Evolutionary conservation across 2,329 filamentous ascomycete genomes (phyloP), one percentile per base, ranked within the genome.

Genomic region (Neophaeococcomyces mojaviensis): DNA sequence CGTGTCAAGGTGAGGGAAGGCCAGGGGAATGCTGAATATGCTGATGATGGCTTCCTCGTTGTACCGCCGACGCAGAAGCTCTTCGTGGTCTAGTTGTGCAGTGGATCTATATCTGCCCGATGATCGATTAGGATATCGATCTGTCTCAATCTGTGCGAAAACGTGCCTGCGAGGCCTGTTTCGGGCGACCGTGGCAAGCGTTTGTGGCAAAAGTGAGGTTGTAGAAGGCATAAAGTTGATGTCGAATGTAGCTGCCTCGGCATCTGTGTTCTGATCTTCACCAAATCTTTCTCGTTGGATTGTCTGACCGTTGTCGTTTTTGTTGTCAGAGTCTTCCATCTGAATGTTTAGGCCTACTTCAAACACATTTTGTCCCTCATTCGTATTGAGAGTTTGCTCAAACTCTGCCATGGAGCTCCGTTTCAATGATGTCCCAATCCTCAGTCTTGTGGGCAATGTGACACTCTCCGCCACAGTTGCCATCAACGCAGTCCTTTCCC

Each of bases 401-500:
- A 90, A 65, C 41, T 80, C 74, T 32, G 76, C 73, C 37, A 92
- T 66, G 1, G 74, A 79, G 19, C 72, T 50, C 67, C 67, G 55
- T 62, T 70, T 51, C 56, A 53, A 51, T 28, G 24, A 28, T 19
- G 63, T 62, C 3, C 63, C 63, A 9, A 72, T 64, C 24, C 73
- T 74, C 24, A 95, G 66, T 2, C 90, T 77, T 1, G 86, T 82
- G 5, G 86, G 85, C 12, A 97, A 67, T 1, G 84, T 86, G 28
- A 84, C 78, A 19, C 80, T 87, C 63, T 97, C 92, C 10, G 95
- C 62, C 1, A 84, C 86, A 1, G 85, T 74, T 12, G 81, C 78
- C 50, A 94, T 74, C 12, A 96, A 67, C 2, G 84, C 89, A 10
- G 87, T 83, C 3, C 78, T 78, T 57, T 94, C 81, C 92, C 92